A percentile compares a stretch with the other conserved stretches of the same genome.
These are phyloP conservation scores for Yamadazyma kanchanaburiensis DNA, from an alignment of 1,139 yeast species.

Conservation along the genomic window DNA sequence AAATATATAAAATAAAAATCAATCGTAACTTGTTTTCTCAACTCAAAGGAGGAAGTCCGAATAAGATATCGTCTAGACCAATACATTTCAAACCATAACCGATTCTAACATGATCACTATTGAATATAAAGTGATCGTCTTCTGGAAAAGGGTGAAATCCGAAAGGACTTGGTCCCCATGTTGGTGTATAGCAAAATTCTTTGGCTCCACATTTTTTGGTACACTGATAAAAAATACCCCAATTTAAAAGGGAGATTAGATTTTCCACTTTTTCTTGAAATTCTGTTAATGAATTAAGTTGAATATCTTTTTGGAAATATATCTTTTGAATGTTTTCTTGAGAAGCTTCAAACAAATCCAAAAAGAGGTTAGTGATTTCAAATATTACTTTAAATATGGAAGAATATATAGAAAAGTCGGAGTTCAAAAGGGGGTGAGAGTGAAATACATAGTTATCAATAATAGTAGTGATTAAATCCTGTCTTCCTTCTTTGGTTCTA, in stretches of 20 bases:
- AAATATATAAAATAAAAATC: too few relatives aligned
- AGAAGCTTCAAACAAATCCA: constrained; percentile 29
- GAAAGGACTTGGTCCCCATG: constrained; percentile 58
- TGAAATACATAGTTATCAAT: constrained; percentile 45
- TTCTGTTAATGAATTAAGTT: constrained; percentile 1
- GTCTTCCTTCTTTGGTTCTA: too few relatives aligned
- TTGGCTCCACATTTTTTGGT: constrained; percentile 33
- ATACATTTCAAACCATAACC: constrained; percentile 9
- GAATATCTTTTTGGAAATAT: constrained; percentile 11
- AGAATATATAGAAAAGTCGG: constrained; percentile 46
- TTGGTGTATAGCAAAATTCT: constrained; percentile 51
- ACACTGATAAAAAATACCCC: constrained; percentile 46
- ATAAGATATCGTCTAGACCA: constrained; percentile 5
- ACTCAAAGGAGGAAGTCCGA: too few relatives aligned
- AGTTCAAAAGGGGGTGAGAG: constrained; percentile 22
- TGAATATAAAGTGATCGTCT: constrained; percentile 4
- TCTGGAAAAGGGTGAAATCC: constrained; percentile 18
- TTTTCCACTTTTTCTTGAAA: constrained; percentile 2
- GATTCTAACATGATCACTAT: constrained; percentile 7
- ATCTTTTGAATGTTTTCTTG: constrained; percentile 17
- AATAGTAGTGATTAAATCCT: constrained; percentile 24
- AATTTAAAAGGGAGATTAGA: constrained; percentile 15
- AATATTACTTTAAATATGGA: constrained; percentile 36
- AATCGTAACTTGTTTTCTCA: too few relatives aligned
- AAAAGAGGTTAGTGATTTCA: constrained; percentile 27